A percentile compares a stretch with the other conserved stretches of the same genome.
These are phyloP conservation scores for Tylopilus felleus DNA, from an alignment of 768 basidiomycete genomes.

Conservation along the genomic window DNA sequence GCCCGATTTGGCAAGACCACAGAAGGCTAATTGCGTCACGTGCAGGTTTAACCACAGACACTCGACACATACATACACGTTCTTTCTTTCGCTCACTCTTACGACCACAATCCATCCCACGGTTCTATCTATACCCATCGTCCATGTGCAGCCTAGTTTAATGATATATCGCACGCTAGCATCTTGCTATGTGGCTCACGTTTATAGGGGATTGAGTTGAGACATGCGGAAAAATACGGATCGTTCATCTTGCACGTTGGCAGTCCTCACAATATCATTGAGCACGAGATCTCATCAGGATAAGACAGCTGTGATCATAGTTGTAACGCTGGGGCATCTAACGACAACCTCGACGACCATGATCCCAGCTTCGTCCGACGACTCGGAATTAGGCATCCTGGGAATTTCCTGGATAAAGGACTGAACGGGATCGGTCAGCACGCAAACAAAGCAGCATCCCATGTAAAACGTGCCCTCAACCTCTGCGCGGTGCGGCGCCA, in stretches of 20 bases:
- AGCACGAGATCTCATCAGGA: too few species aligned
- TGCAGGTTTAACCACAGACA: slow-evolving; percentile 19
- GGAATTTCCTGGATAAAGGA: not conserved
- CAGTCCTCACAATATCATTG: not conserved
- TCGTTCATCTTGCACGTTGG: not conserved
- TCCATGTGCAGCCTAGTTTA: slow-evolving; percentile 26
- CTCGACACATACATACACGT: not conserved
- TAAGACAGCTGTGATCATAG: not conserved
- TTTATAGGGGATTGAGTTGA: not conserved
- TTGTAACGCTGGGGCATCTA: not conserved
- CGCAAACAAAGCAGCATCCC: not conserved
- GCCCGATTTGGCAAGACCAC: not conserved
- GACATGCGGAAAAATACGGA: not conserved
- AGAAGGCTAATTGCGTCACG: not conserved
- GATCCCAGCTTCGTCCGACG: not conserved
- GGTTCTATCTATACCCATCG: slow-evolving; percentile 25
- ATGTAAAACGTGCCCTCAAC: slow-evolving; percentile 5
- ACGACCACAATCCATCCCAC: slow-evolving; percentile 19
- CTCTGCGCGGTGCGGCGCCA: not conserved
- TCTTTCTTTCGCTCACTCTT: slow-evolving; percentile 10
- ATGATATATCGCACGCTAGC: slow-evolving; percentile 27
- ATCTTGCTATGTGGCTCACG: slow-evolving; percentile 19
- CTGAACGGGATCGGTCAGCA: not conserved
- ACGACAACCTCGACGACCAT: not conserved
- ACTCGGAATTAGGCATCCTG: not conserved